Percentiles rank a stretch among this genome's conserved stretches.
These are phyloP conservation scores for Fusarium sp. DNA, from an alignment of 2,329 filamentous ascomycete species.

Conservation along the genomic window DNA sequence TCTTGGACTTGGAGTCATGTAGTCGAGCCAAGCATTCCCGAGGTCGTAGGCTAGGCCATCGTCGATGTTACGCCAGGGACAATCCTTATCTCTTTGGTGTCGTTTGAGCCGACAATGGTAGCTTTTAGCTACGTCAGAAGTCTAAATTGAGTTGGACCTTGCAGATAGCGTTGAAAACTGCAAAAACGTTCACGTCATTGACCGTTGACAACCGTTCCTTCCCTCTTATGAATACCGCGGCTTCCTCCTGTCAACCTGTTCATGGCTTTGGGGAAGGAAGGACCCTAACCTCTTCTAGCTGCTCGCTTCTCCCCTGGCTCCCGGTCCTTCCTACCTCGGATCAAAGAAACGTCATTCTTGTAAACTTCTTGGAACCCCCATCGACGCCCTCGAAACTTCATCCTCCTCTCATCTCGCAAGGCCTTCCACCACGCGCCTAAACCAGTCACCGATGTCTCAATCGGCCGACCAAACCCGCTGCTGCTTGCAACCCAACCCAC, in stretches of 20 bases:
- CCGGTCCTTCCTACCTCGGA: not conserved
- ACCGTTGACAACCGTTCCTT: conserved; percentile 15
- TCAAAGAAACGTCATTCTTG: not conserved
- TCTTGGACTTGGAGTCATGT: not conserved
- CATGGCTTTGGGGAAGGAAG: not conserved
- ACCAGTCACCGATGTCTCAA: not conserved
- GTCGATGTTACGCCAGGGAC: not conserved
- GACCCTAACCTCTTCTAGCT: not conserved
- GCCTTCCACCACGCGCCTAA: conserved; percentile 12
- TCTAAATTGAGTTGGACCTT: conserved; percentile 13
- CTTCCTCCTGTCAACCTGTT: not conserved
- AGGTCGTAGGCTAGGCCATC: not conserved
- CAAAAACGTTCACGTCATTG: conserved; percentile 9
- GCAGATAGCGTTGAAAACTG: conserved; percentile 3
- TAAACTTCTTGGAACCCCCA: not conserved
- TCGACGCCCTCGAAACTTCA: not conserved
- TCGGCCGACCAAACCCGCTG: conserved; percentile 6
- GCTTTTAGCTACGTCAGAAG: not conserved
- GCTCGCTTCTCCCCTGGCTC: not conserved
- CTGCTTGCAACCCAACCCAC: conserved; percentile 18
- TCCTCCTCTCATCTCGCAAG: conserved; percentile 1
- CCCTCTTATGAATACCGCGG: not conserved
- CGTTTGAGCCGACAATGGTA: not conserved
- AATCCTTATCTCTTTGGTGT: not conserved
- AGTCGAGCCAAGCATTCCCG: not conserved